phyloP scores from a whole-genome alignment of 768 basidiomycete genomes.

The Crucibulum laeve region DNA sequence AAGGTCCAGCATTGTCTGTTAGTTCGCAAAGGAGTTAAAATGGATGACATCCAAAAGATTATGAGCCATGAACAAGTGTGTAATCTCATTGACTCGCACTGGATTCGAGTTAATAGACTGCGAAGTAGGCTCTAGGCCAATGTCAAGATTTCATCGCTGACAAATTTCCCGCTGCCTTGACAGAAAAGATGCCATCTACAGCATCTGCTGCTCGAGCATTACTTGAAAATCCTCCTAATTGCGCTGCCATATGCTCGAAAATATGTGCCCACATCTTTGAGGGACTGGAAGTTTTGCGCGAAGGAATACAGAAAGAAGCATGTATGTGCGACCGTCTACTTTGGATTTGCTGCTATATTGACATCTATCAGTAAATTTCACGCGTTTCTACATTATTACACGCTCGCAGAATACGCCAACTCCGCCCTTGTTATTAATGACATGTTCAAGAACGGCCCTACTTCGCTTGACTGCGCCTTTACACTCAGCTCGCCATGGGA shows the following conservation, averaged over 20 bases:
- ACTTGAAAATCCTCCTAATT: constrained; percentile 35
- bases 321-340: constrained; percentile 25
- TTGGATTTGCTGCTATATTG: neutral
- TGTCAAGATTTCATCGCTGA: constrained; percentile 58
- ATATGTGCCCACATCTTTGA: constrained; percentile 56
- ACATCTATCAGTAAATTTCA: constrained; percentile 52
- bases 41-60: constrained; percentile 51
- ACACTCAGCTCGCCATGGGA: constrained; percentile 7
- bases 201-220: constrained; percentile 61
- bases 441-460: constrained; percentile 22
- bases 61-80: constrained; percentile 79
- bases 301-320: constrained; percentile 61
- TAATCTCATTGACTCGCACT: neutral
- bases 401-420: constrained; percentile 21
- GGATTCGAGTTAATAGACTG: constrained; percentile 1
- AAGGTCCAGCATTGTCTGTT: constrained; percentile 68
- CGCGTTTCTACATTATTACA: constrained; percentile 63
- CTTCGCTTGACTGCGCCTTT: constrained; percentile 20
- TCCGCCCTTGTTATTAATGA: constrained; percentile 9
- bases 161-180: constrained; percentile 46
- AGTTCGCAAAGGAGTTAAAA: constrained; percentile 50
- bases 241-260: constrained; percentile 74
- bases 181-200: constrained; percentile 65
- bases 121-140: constrained; percentile 70
- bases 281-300: constrained; percentile 55